Percentiles rank a stretch among this genome's conserved stretches.
phyloP scores from a whole-genome alignment of 371 early-diverging fungal species.

The Rhizopus delemar region DNA sequence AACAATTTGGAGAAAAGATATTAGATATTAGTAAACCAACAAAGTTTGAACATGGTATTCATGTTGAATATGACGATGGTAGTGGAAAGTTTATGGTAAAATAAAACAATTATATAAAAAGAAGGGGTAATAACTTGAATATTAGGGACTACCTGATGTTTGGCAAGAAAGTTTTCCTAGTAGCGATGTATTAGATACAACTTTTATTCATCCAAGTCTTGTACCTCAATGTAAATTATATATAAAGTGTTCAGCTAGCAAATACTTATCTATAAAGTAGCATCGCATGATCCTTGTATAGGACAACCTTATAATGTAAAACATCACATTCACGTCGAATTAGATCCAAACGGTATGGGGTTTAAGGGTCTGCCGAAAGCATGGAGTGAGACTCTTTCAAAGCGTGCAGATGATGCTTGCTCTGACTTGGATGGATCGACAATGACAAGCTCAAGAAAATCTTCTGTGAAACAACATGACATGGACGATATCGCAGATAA shows the following conservation, averaged over 20 bases:
- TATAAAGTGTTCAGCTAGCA: neutral
- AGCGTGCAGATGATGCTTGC: neutral
- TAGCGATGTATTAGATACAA: slow-evolving; percentile 57
- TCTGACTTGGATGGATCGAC: neutral
- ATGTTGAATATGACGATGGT: slow-evolving; percentile 56
- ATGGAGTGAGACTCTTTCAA: slow-evolving; percentile 32
- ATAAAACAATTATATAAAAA: neutral
- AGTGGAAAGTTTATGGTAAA: slow-evolving; percentile 54
- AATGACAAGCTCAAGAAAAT: neutral
- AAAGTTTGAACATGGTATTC: slow-evolving; percentile 59
- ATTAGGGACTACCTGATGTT: slow-evolving; percentile 56
- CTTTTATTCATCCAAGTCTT: slow-evolving; percentile 54
- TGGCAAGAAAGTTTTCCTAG: slow-evolving; percentile 56
- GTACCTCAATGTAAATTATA: slow-evolving; percentile 33
- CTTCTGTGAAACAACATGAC: slow-evolving; percentile 1
- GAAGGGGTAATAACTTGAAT: neutral
- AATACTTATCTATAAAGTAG: slow-evolving; percentile 1
- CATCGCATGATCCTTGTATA: slow-evolving; percentile 24
- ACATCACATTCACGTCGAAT: slow-evolving; percentile 53
- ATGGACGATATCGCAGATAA: slow-evolving; percentile 21
- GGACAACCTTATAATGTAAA: slow-evolving; percentile 56
- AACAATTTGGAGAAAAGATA: slow-evolving; percentile 38
- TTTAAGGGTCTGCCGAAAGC: slow-evolving; percentile 49
- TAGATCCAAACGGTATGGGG: slow-evolving; percentile 38
- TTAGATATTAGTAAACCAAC: slow-evolving; percentile 57